A percentile compares a stretch with the other conserved stretches of the same genome.
phyloP scores from a whole-genome alignment of 805 yeast genomes.

The Cyberlindnera mississippiensis region DNA sequence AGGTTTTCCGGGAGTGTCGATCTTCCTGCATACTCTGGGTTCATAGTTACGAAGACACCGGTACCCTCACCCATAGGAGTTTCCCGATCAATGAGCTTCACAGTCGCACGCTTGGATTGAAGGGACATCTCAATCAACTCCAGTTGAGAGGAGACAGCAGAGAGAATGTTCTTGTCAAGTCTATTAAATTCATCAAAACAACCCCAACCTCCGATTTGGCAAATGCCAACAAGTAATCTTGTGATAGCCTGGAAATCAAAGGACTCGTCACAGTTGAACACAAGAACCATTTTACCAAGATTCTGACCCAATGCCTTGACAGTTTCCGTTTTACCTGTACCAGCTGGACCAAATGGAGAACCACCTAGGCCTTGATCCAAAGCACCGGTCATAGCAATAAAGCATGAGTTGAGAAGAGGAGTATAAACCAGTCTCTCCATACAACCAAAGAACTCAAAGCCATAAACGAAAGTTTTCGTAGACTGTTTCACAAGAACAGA shows the following conservation, averaged over 20 bases:
- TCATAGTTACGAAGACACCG: constrained; percentile 86
- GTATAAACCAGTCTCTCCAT: constrained; percentile 74
- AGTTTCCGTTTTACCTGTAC: constrained; percentile 94
- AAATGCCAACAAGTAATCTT: constrained; percentile 71
- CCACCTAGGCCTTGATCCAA: constrained; percentile 77
- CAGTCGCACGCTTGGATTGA: constrained; percentile 12
- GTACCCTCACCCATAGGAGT: constrained; percentile 42
- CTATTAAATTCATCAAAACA: constrained; percentile 96
- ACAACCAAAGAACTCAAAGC: constrained; percentile 78
- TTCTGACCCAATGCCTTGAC: constrained; percentile 78
- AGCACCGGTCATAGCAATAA: constrained; percentile 69
- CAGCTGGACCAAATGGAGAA: constrained; percentile 93
- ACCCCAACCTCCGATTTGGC: constrained; percentile 88
- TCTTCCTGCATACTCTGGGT: constrained; percentile 85
- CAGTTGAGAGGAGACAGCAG: constrained; percentile 81
- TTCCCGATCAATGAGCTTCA: constrained; percentile 42
- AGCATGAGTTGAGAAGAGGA: constrained; percentile 62
- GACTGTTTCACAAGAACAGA: constrained; percentile 50
- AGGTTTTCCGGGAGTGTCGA: constrained; percentile 80
- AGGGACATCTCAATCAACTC: constrained; percentile 65
- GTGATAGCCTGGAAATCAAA: constrained; percentile 80
- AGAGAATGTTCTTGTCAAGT: constrained; percentile 61
- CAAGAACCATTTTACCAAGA: constrained; percentile 76
- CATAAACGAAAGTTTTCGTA: constrained; percentile 51
- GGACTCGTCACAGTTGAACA: constrained; percentile 87